Evolutionary conservation across 2,329 filamentous ascomycete genomes (phyloP), one percentile per base, ranked within the genome.

Genomic region (Pleomassaria siparia): DNA sequence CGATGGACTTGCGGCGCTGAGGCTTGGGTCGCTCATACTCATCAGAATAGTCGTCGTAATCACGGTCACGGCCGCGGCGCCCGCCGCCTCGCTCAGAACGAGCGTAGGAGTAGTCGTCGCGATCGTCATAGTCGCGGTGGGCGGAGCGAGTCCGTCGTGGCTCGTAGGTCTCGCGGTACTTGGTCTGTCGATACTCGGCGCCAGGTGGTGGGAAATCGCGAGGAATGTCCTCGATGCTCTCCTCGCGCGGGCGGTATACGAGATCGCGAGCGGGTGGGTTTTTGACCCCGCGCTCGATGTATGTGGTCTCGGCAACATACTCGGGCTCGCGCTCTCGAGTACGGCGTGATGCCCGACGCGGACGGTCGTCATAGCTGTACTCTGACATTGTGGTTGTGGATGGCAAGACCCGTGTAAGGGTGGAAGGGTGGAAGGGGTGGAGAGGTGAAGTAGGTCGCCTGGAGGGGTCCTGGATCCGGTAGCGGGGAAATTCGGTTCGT

Each of bases 191-290:
- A 57, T 73, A 73, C 58, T 75, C 72, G 64, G 62, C 68, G 65
- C 62, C 84, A 5, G 85, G 86, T 6, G 89, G 88, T 25, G 89
- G 89, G 62, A 95, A 95, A 59, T 95, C 88, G 57, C 90, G 85
- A 55, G 84, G 83, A 50, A 95, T 84, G 72, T 95, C 89, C 73
- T 96, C 91, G 64, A 95, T 85, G 69, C 86, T 91, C 62, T 90
- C 86, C 66, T 91, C 86, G 55, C 87, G 85, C 41, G 75, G 71
- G 48, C 76, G 76, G 63, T 74, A 77, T 63, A 77, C 76, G 44
- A 79, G 72, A 53, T 78, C 76, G 44, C 74, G 72, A 26, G 72
- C 71, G 30, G 70, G 66, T 12, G 69, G 64, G 51, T 72, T 74
- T 25, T 59, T 63, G 66, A 75, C 57, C 70, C 75, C 66, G 75